Evolutionary conservation across 2,329 filamentous ascomycete genomes (phyloP).

Genomic region (Sporothrix inflata): DNA sequence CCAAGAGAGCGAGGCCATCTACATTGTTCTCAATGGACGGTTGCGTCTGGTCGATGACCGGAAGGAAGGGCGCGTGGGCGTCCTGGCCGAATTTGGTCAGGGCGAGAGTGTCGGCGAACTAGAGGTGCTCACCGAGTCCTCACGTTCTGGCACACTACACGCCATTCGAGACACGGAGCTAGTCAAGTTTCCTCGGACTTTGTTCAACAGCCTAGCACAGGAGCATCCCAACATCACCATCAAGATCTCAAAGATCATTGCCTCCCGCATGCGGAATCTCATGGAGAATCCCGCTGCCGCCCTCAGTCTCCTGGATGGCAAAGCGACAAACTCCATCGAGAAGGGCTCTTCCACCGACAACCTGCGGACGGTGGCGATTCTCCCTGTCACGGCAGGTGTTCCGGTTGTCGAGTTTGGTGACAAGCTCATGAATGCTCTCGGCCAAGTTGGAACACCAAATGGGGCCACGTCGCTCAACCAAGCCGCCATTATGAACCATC

Average conservation of each 20-base stretch:
- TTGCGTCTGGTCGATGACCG: constrained; percentile 82
- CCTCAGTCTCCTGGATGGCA: constrained; percentile 61
- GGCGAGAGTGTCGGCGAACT: constrained; percentile 97
- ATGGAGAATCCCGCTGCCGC: constrained; percentile 78
- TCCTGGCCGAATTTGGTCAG: constrained; percentile 91
- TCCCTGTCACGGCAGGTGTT: constrained; percentile 88
- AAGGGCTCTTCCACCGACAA: constrained; percentile 86
- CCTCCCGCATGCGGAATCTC: constrained; percentile 86
- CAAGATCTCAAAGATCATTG: constrained; percentile 98
- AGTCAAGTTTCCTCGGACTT: constrained; percentile 90
- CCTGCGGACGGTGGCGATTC: constrained; percentile 85
- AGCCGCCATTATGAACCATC: constrained; percentile 88
- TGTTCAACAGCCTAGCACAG: constrained; percentile 96
- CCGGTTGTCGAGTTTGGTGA: constrained; percentile 96
- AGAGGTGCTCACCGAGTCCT: constrained; percentile 93
- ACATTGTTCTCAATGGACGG: constrained; percentile 93
- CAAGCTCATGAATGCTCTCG: constrained; percentile 81
- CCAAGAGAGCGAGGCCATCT: constrained; percentile 97
- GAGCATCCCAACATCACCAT: constrained; percentile 98
- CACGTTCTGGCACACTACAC: constrained; percentile 86
- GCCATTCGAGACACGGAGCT: constrained; percentile 96
- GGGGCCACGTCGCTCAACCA: constrained; percentile 93
- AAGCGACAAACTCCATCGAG: constrained; percentile 61
- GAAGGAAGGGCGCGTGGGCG: constrained; percentile 78
- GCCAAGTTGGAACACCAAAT: constrained; percentile 85